These are phyloP conservation scores for Stylosanthes scabra DNA, from an alignment of 331 rosid species.

Conservation along the genomic window DNA sequence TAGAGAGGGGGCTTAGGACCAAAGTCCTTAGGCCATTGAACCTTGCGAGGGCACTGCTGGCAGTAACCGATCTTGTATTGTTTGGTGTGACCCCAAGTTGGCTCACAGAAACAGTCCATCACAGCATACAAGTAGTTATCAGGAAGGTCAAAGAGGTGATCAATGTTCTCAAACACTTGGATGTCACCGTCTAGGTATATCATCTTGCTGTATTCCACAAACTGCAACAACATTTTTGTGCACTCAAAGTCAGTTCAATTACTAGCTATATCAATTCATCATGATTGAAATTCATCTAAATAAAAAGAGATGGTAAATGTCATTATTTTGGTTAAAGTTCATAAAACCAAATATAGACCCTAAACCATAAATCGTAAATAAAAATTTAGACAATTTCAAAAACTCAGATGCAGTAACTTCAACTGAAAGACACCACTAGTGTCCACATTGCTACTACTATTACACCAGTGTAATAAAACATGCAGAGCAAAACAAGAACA, in stretches of 20 bases:
- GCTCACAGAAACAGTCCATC: constrained; percentile 92
- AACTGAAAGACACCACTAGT: too few species aligned
- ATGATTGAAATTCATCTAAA: too few species aligned
- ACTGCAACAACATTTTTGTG: constrained; percentile 47
- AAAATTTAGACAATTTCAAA: too few species aligned
- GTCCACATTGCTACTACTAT: too few species aligned
- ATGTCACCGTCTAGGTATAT: constrained; percentile 90
- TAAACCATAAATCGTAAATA: too few species aligned
- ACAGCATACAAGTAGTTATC: constrained; percentile 73
- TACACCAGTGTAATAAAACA: not conserved
- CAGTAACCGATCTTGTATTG: constrained; percentile 79
- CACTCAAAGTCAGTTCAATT: not conserved
- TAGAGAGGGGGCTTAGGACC: constrained; percentile 85
- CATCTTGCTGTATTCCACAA: constrained; percentile 84
- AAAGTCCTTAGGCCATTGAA: constrained; percentile 58
- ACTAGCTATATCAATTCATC: too few species aligned
- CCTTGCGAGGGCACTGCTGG: constrained; percentile 80
- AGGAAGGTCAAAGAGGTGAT: constrained; percentile 67
- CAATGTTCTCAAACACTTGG: constrained; percentile 78
- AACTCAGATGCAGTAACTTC: too few species aligned
- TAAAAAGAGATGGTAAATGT: too few species aligned
- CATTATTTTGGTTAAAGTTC: too few species aligned
- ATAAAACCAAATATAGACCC: too few species aligned
- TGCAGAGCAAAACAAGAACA: not conserved
- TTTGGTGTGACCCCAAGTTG: constrained; percentile 60